Percentiles rank a stretch among this genome's conserved stretches.
Conservation (phyloP, 2,329 filamentous ascomycete genomes). For the Sclerotinia nivalis region DNA sequence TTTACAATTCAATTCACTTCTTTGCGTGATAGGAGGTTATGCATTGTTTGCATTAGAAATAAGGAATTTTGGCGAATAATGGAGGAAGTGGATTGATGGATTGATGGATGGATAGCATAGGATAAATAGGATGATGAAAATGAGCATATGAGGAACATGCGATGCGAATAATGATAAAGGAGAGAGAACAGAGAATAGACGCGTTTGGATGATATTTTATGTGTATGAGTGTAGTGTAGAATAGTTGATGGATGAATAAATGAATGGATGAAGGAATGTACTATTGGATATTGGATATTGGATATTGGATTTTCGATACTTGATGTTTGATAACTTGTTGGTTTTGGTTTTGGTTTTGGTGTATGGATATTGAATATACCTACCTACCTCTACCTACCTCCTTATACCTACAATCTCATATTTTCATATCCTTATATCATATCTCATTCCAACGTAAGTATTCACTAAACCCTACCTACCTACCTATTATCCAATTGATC, state of each 20-base stretch:
- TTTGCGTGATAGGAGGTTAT: neutral
- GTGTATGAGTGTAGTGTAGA: neutral
- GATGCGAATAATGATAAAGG: conserved; percentile 3
- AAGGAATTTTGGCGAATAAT: neutral
- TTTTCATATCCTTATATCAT: neutral
- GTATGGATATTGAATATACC: neutral
- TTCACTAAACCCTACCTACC: neutral
- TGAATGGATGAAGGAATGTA: conserved; percentile 9
- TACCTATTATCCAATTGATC: neutral
- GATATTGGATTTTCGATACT: neutral
- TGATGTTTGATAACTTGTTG: no score
- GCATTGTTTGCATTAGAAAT: no score
- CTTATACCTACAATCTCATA: no score
- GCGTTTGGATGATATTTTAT: no score
- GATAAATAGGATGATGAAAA: no score
- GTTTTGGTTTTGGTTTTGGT: neutral
- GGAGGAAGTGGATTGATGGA: neutral
- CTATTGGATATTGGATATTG: neutral
- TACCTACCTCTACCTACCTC: neutral
- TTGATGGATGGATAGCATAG: neutral
- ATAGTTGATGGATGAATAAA: conserved; percentile 5
- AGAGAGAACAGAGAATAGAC: neutral
- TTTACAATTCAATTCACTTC: neutral
- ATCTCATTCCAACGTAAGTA: neutral
- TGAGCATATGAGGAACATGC: neutral